phyloP scores from a whole-genome alignment of 75 land plant species.

The Selaginella moellendorffii region DNA sequence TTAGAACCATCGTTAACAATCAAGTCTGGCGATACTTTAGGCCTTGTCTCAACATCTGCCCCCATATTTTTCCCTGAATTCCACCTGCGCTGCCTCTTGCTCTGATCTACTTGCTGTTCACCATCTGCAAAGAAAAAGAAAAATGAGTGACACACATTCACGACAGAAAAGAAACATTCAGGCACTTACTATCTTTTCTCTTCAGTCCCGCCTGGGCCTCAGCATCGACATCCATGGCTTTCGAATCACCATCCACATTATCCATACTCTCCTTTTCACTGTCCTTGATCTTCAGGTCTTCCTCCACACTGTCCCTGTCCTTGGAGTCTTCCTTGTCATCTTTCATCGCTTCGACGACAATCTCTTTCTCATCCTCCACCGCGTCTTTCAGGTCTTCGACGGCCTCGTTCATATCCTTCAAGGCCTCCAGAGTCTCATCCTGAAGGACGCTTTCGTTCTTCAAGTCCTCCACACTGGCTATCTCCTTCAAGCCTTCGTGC shows the following conservation, averaged over 20 bases:
- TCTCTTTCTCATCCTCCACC: background rate
- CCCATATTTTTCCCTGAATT: constrained; percentile 19
- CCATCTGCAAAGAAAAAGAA: constrained; percentile 9
- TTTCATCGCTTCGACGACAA: background rate
- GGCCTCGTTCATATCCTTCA: background rate
- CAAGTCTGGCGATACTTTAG: constrained; percentile 24
- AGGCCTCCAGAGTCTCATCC: background rate
- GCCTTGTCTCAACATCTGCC: constrained; percentile 16
- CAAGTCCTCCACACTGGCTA: constrained; percentile 4
- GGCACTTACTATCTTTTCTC: constrained; percentile 18
- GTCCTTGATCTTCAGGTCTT: no score
- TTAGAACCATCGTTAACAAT: constrained; percentile 12
- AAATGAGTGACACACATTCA: background rate
- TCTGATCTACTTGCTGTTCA: constrained; percentile 26
- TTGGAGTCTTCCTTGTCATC: no score
- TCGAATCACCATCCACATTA: background rate
- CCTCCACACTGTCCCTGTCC: no score
- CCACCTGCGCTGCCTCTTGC: constrained; percentile 59
- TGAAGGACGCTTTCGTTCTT: no score
- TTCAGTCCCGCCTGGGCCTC: constrained; percentile 16
- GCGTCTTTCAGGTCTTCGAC: constrained; percentile 1
- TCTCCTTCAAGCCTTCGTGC: background rate
- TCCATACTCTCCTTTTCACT: background rate
- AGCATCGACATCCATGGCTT: constrained; percentile 19
- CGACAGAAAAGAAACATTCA: background rate